Conservation (phyloP, 306 rosid species). For the Ormosia emarginata region DNA sequence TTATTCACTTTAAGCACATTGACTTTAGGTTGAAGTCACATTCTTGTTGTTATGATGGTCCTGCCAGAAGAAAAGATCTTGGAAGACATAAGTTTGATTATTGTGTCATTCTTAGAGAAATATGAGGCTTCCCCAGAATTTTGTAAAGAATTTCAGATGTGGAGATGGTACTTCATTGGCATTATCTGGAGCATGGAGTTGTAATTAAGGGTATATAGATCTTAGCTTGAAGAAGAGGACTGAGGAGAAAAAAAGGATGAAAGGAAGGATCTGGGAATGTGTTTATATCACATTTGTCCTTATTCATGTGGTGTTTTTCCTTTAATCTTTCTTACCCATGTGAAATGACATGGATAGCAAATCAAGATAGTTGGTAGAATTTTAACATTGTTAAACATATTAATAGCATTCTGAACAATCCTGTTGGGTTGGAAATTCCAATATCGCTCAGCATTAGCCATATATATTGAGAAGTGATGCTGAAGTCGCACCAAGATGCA, state of each 20-base stretch:
- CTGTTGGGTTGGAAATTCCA: slow-evolving; percentile 25
- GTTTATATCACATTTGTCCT: slow-evolving; percentile 21
- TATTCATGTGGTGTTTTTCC: slow-evolving; percentile 35
- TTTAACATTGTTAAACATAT: not conserved
- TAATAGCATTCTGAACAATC: slow-evolving; percentile 2
- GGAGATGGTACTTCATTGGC: slow-evolving; percentile 5
- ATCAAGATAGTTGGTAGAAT: slow-evolving; percentile 19
- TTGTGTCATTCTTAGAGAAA: slow-evolving; percentile 17
- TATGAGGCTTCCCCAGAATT: slow-evolving; percentile 9
- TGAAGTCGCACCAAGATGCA: not conserved
- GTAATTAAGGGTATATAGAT: slow-evolving; percentile 4
- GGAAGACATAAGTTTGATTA: slow-evolving; percentile 14
- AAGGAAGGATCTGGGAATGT: slow-evolving; percentile 7
- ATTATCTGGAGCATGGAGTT: slow-evolving; percentile 2
- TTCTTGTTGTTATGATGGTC: slow-evolving; percentile 15
- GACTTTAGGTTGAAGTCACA: slow-evolving; percentile 29
- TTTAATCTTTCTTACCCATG: slow-evolving; percentile 16
- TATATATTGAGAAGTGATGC: not conserved
- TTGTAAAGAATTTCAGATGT: slow-evolving; percentile 6
- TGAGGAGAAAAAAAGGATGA: slow-evolving; percentile 6
- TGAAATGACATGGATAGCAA: slow-evolving; percentile 23
- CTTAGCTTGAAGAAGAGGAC: slow-evolving; percentile 1
- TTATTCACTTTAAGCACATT: slow-evolving; percentile 27
- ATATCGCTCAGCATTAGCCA: not conserved
- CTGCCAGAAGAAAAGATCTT: not conserved